phyloP scores from a whole-genome alignment of 2,329 filamentous ascomycete species.

The Pseudogymnoascus sp. region DNA sequence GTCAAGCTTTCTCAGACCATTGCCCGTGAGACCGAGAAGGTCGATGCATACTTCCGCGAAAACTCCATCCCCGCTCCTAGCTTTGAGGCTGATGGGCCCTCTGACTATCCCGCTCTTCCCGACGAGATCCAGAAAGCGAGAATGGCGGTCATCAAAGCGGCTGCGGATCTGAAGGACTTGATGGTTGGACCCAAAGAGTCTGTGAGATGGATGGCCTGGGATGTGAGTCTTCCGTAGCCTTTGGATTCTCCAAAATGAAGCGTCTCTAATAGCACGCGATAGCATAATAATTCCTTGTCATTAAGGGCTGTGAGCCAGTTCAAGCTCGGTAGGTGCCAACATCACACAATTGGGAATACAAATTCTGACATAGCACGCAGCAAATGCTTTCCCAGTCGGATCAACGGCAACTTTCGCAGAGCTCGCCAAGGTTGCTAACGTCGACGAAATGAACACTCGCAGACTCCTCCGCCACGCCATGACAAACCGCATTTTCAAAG shows the following conservation, averaged over 20 bases:
- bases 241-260: background rate
- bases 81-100: slow-evolving; percentile 39
- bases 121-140: slow-evolving; percentile 40
- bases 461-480: slow-evolving; percentile 47
- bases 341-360: background rate
- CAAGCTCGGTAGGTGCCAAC: slow-evolving; percentile 36
- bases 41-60: slow-evolving; percentile 41
- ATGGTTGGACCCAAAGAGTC: slow-evolving; percentile 44
- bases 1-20: slow-evolving; percentile 42
- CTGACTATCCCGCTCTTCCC: slow-evolving; percentile 42
- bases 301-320: slow-evolving; percentile 45
- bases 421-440: slow-evolving; percentile 27
- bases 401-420: slow-evolving; percentile 39
- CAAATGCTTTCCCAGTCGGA: slow-evolving; percentile 43
- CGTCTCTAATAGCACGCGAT: background rate
- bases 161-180: slow-evolving; percentile 41
- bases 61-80: slow-evolving; percentile 37
- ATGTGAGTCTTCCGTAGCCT: slow-evolving; percentile 33
- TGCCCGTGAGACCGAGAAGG: slow-evolving; percentile 40
- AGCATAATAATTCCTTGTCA: slow-evolving; percentile 45
- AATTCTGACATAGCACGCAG: slow-evolving; percentile 27
- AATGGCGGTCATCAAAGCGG: slow-evolving; percentile 41
- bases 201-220: slow-evolving; percentile 47
- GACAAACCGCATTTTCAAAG: slow-evolving; percentile 48
- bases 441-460: slow-evolving; percentile 34